Evolutionary conservation across 495 filamentous ascomycete species (phyloP), one percentile per base, ranked within the genome.

Genomic region (Aspergillus heteromorphus): DNA sequence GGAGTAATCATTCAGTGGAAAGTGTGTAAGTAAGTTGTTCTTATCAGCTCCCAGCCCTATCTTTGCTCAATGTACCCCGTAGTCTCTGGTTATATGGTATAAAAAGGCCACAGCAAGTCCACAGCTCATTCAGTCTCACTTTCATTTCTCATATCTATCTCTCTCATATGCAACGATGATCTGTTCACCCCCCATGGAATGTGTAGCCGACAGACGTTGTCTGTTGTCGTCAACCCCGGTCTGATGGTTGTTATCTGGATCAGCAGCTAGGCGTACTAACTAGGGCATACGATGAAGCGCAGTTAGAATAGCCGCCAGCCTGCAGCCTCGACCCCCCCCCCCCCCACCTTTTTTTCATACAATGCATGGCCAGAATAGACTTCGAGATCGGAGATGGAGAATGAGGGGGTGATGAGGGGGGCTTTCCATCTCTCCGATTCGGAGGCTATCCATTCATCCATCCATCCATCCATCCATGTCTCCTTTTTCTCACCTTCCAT

Each of bases 371-470:
- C 34, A n/a, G 34, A n/a, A n/a, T 9, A n/a, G 4, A 4, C 31
- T n/a, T n/a, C 34, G 34, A n/a, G 5, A 38, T 38, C 34, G 1
- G 62, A 69, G 27, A 27, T 7, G 3, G 23, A 7, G 23, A 27
- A 27, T 27, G 23, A 27, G 23, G 23, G 23, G 23, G 3, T 3
- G 7, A 4, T 27, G 23, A 27, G 23, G 23, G 23, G 23, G 23
- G 3, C 3, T 7, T 27, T 27, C 7, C 23, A 27, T 7, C 23
- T 7, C 23, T 27, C 23, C 23, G 23, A 27, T 4, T 27, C 23
- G 23, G 23, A 27, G 23, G 23, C n/a, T n/a, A n/a, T 27, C 23
- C 7, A 3, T 7, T 27, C 23, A 3, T 27, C 4, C 23, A 27
- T 27, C 23, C 7, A 3, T 27, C n/a, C n/a, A n/a, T n/a, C n/a